Conservation (phyloP, 176 grass and related monocot species). For the Cocos nucifera region DNA sequence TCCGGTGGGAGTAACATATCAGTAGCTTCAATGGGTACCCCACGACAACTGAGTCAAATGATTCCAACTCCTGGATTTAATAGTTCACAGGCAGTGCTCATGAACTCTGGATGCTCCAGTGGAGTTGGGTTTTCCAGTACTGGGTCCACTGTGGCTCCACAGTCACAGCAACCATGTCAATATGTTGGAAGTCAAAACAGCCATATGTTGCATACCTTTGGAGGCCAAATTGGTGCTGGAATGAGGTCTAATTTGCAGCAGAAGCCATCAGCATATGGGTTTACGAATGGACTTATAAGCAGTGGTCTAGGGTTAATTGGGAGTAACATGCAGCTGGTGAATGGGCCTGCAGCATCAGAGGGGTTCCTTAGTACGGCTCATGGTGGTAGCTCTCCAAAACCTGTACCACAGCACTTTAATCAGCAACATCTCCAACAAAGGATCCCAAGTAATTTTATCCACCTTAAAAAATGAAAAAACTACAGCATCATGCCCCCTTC, state of each 20-base stretch:
- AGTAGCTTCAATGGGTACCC: slow-evolving; percentile 46
- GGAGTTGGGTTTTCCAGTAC: slow-evolving; percentile 67
- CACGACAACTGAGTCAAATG: slow-evolving; percentile 72
- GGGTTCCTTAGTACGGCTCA: slow-evolving; percentile 51
- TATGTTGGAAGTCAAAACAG: slow-evolving; percentile 51
- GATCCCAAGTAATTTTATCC: slow-evolving; percentile 60
- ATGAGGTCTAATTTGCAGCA: slow-evolving; percentile 62
- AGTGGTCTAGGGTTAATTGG: slow-evolving; percentile 65
- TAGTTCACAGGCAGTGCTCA: slow-evolving; percentile 46
- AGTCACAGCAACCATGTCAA: slow-evolving; percentile 71
- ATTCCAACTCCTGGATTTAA: slow-evolving; percentile 90
- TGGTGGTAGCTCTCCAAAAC: slow-evolving; percentile 65
- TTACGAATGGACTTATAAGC: slow-evolving; percentile 67
- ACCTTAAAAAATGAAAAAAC: slow-evolving; percentile 7
- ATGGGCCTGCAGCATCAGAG: slow-evolving; percentile 45
- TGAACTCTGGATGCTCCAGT: slow-evolving; percentile 71
- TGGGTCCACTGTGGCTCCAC: slow-evolving; percentile 43
- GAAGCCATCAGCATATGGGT: slow-evolving; percentile 58
- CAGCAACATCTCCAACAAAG: slow-evolving; percentile 60
- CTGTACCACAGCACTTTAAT: slow-evolving; percentile 71
- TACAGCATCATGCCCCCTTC: too few relatives aligned
- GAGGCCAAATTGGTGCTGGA: slow-evolving; percentile 46
- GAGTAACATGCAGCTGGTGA: slow-evolving; percentile 55
- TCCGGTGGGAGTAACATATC: slow-evolving; percentile 43
- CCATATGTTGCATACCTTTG: slow-evolving; percentile 50